Conservation (phyloP, 2,329 filamentous ascomycete genomes). For the Alternaria metachromatica region DNA sequence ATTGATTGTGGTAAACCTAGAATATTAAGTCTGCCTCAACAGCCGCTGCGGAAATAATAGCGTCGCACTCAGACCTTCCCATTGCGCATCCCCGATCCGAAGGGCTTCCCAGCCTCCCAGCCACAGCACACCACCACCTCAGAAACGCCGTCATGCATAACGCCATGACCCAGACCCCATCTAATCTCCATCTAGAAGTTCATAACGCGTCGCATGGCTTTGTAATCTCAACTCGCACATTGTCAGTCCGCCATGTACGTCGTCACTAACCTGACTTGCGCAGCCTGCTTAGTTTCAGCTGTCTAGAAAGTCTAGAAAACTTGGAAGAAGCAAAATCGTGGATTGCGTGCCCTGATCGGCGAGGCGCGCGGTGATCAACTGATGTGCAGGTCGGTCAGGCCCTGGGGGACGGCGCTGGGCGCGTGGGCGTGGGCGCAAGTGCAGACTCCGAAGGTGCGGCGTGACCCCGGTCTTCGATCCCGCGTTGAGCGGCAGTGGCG, state of each 20-base stretch:
- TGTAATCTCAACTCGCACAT: neutral
- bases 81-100: neutral
- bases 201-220: neutral
- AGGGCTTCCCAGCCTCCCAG: conserved; percentile 5
- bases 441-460: neutral
- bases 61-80: neutral
- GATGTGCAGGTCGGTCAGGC: conserved; percentile 4
- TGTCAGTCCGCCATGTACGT: neutral
- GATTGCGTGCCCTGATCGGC: neutral
- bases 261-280: neutral
- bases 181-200: conserved; percentile 4
- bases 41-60: neutral
- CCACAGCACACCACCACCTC: conserved; percentile 3
- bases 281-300: neutral
- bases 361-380: neutral
- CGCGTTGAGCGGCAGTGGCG: conserved; percentile 12
- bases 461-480: conserved; percentile 6
- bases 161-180: neutral
- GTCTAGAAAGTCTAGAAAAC: neutral
- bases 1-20: neutral
- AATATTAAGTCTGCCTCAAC: neutral
- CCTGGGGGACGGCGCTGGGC: neutral
- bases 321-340: neutral
- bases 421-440: neutral
- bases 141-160: conserved; percentile 4